These are phyloP conservation scores for Pseudopithomyces maydicus DNA, from an alignment of 2,329 filamentous ascomycete species.

Conservation along the genomic window DNA sequence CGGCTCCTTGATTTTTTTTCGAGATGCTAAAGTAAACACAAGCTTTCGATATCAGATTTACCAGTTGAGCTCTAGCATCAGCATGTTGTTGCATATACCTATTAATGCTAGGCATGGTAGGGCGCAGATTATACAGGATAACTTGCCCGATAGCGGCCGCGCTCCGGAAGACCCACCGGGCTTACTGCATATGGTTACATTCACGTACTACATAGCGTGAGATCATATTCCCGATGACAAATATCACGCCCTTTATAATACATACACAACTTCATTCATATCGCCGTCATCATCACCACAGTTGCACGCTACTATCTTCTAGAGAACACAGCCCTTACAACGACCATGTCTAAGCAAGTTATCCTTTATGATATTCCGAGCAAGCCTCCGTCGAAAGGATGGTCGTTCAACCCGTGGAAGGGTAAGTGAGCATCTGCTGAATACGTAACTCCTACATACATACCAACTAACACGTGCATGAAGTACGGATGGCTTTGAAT, in stretches of 20 bases:
- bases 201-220: neutral
- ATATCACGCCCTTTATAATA: neutral
- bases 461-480: constrained; percentile 2
- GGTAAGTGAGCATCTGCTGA: constrained; percentile 51
- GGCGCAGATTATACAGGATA: neutral
- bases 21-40: no score
- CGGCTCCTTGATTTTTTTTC: no score
- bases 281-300: neutral
- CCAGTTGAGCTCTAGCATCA: no score
- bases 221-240: constrained; percentile 1
- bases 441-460: no score
- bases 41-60: no score
- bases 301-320: neutral
- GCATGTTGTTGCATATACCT: neutral
- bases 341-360: constrained; percentile 49
- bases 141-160: neutral
- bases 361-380: constrained; percentile 68
- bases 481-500: constrained; percentile 69
- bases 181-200: constrained; percentile 1
- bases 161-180: neutral
- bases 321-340: neutral
- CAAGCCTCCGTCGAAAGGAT: constrained; percentile 54
- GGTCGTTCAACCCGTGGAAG: constrained; percentile 76
- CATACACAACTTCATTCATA: neutral
- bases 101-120: neutral